phyloP scores from a whole-genome alignment of 768 basidiomycete species.

The Mycena kentingensis region DNA sequence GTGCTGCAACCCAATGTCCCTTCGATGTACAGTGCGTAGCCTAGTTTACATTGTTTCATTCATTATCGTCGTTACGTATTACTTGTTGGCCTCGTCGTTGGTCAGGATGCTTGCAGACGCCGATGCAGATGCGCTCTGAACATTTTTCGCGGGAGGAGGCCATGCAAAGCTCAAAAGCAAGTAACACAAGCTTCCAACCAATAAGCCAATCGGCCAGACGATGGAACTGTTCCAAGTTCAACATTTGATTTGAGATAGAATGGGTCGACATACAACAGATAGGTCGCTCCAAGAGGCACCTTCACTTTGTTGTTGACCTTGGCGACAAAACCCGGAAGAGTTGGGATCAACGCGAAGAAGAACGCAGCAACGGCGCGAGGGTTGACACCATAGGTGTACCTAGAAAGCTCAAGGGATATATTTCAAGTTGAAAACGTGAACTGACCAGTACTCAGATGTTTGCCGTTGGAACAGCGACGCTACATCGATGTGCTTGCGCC shows the following conservation, averaged over 20 bases:
- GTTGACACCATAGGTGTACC: constrained; percentile 25
- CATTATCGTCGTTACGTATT: not conserved
- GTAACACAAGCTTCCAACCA: constrained; percentile 13
- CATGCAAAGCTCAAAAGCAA: constrained; percentile 14
- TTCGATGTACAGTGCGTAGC: constrained; percentile 19
- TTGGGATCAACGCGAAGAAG: constrained; percentile 16
- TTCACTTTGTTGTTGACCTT: constrained; percentile 5
- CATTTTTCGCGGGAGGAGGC: not conserved
- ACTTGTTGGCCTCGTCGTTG: constrained; percentile 11
- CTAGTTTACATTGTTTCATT: not conserved
- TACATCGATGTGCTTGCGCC: constrained; percentile 8
- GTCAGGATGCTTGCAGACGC: not conserved
- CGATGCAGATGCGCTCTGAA: not conserved
- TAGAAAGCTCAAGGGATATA: not conserved
- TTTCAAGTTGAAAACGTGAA: not conserved
- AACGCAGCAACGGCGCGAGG: constrained; percentile 22
- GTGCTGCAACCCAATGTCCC: constrained; percentile 8
- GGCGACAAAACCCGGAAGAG: constrained; percentile 17
- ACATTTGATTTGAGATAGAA: not conserved
- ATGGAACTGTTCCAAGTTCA: constrained; percentile 6
- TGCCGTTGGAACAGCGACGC: constrained; percentile 11
- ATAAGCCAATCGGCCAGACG: constrained; percentile 22
- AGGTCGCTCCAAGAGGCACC: constrained; percentile 13
- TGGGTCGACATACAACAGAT: constrained; percentile 13
- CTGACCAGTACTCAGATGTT: constrained; percentile 11